Base-by-base conservation (phyloP, 257 asterid genomes). In the Leptodermis oblonga region DNA sequence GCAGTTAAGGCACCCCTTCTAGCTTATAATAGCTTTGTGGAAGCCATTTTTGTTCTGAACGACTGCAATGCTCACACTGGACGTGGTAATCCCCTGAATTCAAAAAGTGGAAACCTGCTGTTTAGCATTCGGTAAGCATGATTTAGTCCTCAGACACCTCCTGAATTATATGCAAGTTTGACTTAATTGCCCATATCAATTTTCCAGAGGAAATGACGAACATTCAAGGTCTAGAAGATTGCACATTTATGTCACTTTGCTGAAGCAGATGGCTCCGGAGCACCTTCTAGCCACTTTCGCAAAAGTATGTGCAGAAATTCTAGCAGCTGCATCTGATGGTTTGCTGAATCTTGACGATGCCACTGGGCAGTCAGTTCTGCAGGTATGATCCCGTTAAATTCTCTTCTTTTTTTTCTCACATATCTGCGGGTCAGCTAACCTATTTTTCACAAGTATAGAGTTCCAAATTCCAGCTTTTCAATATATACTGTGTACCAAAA, bases 1-100 rank as follows among this genome's bases (percentile, higher is more conserved):
- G 81, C 92, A 92, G 98, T 88, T 33, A 93, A 93, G 85, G 96
- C 97, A 60, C 99, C 98, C 7, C 99, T 92, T 81, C 85, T 92
- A 76, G 92, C 98, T 70, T 92, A 92, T 84, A 92, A 92, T 78
- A 90, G 97, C 82, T 93, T 93, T 70, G 97, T 93, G 23, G 99
- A 93, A 75, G 88, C 97, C 36, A 73, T 93, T 62, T 93, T 84
- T 56, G 90, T 86, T 41, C 79, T 93, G 84, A 93, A 93, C 51
- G 96, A 90, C 83, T 93, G 96, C 84, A 87, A 93, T 48, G 86
- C 97, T 26, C 96, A 86, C 69, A 93, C 97, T 26, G 99, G 99
- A 62, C 81, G 87, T 25, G 70, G 90, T 67, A 93, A 93, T 74
- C 69, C 90, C 77, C 86, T 73, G 72, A 79, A 78, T 60, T 79